Conservation (phyloP, 2,329 filamentous ascomycete species). For the Monosporascus sp. region DNA sequence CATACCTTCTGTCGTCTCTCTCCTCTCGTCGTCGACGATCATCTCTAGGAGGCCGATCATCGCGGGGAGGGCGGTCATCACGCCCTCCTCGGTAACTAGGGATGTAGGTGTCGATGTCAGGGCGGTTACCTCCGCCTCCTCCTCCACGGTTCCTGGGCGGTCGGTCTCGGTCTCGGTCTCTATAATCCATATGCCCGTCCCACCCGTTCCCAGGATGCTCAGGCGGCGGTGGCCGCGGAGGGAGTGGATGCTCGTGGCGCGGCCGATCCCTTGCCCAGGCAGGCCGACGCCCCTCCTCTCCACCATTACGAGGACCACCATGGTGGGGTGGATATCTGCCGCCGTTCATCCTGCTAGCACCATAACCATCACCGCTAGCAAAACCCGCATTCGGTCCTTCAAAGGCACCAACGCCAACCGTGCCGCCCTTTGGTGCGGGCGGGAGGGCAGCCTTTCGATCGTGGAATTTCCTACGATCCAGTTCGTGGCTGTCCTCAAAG, state of each 20-base stretch:
- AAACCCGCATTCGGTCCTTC: constrained; percentile 46
- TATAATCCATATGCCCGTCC: constrained; percentile 32
- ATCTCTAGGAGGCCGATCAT: constrained; percentile 30
- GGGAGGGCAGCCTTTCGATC: constrained; percentile 79
- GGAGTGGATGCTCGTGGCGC: constrained; percentile 34
- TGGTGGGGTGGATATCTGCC: constrained; percentile 36
- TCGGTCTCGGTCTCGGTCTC: constrained; percentile 27
- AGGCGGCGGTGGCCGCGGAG: constrained; percentile 46
- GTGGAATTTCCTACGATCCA: constrained; percentile 89
- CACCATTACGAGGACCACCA: constrained; percentile 28
- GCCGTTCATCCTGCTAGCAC: constrained; percentile 41
- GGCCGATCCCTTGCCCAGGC: constrained; percentile 49
- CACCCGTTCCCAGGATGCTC: constrained; percentile 32
- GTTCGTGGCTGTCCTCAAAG: constrained; percentile 92
- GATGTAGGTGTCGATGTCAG: constrained; percentile 46
- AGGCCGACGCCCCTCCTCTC: constrained; percentile 39
- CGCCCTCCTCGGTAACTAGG: constrained; percentile 38
- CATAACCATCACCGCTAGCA: constrained; percentile 46
- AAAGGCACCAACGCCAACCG: constrained; percentile 68
- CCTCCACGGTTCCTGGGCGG: constrained; percentile 28
- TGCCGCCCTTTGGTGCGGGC: constrained; percentile 86
- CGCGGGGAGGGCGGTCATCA: constrained; percentile 32
- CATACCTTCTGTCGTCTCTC: constrained; percentile 32
- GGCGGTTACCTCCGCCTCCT: constrained; percentile 22
- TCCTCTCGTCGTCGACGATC: constrained; percentile 30